phyloP scores from a whole-genome alignment of 225 moss, liverwort and hornwort genomes.

The Anthoceros angustus region DNA sequence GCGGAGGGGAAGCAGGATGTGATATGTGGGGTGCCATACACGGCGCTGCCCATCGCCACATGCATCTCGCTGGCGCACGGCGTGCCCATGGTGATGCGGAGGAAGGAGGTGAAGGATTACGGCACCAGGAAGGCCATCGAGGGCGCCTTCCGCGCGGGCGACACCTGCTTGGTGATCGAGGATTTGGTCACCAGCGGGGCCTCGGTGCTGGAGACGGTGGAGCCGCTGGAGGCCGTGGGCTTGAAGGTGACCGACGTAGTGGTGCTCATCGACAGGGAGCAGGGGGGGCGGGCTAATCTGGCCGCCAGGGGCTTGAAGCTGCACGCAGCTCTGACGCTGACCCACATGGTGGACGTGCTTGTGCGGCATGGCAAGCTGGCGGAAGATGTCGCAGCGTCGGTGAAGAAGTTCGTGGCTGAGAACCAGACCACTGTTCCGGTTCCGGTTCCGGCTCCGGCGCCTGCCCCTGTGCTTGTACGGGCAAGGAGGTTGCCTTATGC shows the following conservation, averaged over 20 bases:
- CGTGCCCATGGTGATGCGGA: constrained; percentile 86
- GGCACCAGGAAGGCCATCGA: constrained; percentile 96
- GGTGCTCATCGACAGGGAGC: constrained; percentile 31
- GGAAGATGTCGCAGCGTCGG: constrained; percentile 40
- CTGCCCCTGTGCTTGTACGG: constrained; percentile 8
- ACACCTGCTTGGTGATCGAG: constrained; percentile 78
- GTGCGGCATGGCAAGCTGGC: constrained; percentile 57
- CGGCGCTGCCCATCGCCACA: constrained; percentile 82
- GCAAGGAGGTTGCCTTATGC: constrained; percentile 31
- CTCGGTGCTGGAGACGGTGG: constrained; percentile 54
- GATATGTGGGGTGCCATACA: constrained; percentile 87
- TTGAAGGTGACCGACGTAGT: not conserved
- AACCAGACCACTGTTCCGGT: constrained; percentile 47
- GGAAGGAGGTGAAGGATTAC: constrained; percentile 95
- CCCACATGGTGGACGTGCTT: constrained; percentile 54
- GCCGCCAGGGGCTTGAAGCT: constrained; percentile 48
- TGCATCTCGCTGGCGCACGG: constrained; percentile 59
- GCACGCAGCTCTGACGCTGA: constrained; percentile 63
- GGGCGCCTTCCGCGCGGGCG: constrained; percentile 56
- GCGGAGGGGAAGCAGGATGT: constrained; percentile 41
- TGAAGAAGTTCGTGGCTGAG: constrained; percentile 38
- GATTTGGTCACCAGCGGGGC: constrained; percentile 89
- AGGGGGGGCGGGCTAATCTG: constrained; percentile 54
- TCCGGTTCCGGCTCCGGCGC: constrained; percentile 10
- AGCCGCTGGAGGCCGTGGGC: not conserved